A percentile compares a stretch with the other conserved stretches of the same genome.
These are phyloP conservation scores for Leccinellum luteum DNA, from an alignment of 768 basidiomycete species.

Conservation along the genomic window DNA sequence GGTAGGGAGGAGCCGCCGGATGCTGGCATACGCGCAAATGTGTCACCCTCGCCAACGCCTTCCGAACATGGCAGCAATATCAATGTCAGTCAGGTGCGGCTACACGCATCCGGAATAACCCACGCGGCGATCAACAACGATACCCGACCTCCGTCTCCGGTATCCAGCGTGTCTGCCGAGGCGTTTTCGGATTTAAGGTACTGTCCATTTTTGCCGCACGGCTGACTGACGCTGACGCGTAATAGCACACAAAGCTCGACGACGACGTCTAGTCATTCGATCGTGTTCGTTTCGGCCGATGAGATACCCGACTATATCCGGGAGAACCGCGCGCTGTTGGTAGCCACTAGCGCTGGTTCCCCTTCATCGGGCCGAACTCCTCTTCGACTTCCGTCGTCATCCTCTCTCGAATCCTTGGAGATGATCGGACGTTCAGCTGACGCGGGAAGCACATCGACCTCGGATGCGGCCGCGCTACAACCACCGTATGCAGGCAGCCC, in stretches of 20 bases:
- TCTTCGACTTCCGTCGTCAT: slow-evolving; percentile 21
- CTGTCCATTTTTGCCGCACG: neutral
- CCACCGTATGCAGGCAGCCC: neutral
- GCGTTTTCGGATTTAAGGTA: slow-evolving; percentile 20
- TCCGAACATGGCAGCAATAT: slow-evolving; percentile 28
- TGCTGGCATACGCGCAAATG: neutral
- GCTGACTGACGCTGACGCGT: neutral
- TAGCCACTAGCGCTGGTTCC: slow-evolving; percentile 29
- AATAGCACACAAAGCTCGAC: slow-evolving; percentile 7
- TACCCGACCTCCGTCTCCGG: slow-evolving; percentile 10
- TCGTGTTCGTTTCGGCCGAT: slow-evolving; percentile 31
- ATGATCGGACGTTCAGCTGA: neutral
- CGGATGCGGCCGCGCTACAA: neutral
- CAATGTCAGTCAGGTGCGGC: neutral
- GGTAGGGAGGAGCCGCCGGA: neutral
- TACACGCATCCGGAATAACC: neutral
- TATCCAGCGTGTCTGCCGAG: slow-evolving; percentile 10
- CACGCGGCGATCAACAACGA: neutral
- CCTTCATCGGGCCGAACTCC: slow-evolving; percentile 18
- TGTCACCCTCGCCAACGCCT: slow-evolving; percentile 25
- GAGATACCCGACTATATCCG: slow-evolving; percentile 30
- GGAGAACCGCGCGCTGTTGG: slow-evolving; percentile 30
- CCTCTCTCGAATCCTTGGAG: slow-evolving; percentile 24
- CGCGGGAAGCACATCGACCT: neutral
- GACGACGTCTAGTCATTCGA: slow-evolving; percentile 20